These are phyloP conservation scores for Hirschioporus abietinus DNA, from an alignment of 768 basidiomycete genomes.

Conservation along the genomic window DNA sequence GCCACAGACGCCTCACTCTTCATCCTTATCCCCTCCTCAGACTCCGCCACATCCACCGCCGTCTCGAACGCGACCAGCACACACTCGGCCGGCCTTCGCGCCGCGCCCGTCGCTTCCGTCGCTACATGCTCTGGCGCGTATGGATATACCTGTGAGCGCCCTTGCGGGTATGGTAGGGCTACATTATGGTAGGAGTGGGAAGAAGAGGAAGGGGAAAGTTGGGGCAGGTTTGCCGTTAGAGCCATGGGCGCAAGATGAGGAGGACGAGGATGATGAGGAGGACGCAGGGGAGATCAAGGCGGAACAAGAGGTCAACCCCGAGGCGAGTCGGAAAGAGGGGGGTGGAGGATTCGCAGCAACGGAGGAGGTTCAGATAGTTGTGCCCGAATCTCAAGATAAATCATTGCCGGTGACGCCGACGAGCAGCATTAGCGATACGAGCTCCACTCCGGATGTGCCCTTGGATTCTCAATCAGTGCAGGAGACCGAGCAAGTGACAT, in stretches of 20 bases:
- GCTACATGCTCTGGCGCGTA: slow-evolving; percentile 31
- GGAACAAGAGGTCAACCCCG: neutral
- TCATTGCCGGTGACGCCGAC: neutral
- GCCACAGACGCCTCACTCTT: slow-evolving; percentile 9
- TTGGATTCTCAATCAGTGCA: neutral
- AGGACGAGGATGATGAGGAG: neutral
- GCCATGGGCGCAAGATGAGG: slow-evolving; percentile 31
- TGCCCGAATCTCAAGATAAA: neutral
- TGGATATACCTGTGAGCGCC: slow-evolving; percentile 21
- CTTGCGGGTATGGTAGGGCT: slow-evolving; percentile 32
- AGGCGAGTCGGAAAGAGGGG: neutral
- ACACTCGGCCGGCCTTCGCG: slow-evolving; percentile 36
- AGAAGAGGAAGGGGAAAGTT: slow-evolving; percentile 31
- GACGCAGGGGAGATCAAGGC: neutral
- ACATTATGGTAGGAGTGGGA: slow-evolving; percentile 20
- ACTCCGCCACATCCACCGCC: slow-evolving; percentile 14
- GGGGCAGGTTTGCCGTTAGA: slow-evolving; percentile 39
- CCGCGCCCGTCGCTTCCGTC: slow-evolving; percentile 40
- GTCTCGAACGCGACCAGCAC: slow-evolving; percentile 32
- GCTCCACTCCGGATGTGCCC: neutral
- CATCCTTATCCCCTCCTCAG: slow-evolving; percentile 13
- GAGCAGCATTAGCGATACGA: neutral
- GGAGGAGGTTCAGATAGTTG: neutral
- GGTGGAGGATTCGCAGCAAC: neutral
- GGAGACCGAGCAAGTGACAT: neutral